Conservation (phyloP, 2,329 filamentous ascomycete genomes). For the Fusarium nygamai region DNA sequence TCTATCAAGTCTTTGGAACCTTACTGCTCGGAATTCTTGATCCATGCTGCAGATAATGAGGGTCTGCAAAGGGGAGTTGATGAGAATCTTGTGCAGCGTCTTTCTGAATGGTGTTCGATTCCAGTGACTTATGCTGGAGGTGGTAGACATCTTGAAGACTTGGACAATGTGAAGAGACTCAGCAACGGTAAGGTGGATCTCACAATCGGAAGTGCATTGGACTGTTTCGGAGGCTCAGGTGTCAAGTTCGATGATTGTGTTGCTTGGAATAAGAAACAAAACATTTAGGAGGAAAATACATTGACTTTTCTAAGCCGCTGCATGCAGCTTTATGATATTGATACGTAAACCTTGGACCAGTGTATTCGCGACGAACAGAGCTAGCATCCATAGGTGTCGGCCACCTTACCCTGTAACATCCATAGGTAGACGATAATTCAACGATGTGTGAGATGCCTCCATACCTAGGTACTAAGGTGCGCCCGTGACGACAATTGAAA, state of each 20-base stretch:
- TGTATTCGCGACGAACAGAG: not conserved
- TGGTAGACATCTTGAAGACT: constrained; percentile 82
- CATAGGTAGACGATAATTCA: not conserved
- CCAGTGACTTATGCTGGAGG: constrained; percentile 97
- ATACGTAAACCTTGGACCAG: not conserved
- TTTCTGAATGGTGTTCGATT: constrained; percentile 88
- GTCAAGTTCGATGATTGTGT: constrained; percentile 92
- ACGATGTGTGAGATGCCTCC: not conserved
- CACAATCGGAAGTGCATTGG: constrained; percentile 94
- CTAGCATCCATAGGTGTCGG: not conserved
- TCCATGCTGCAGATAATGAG: constrained; percentile 97
- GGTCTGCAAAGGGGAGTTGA: constrained; percentile 93
- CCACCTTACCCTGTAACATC: not conserved
- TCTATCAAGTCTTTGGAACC: constrained; percentile 84
- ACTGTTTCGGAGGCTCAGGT: constrained; percentile 91
- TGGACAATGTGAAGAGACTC: constrained; percentile 81
- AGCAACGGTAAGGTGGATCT: constrained; percentile 87
- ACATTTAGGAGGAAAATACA: constrained; percentile 19
- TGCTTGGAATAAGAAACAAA: constrained; percentile 76
- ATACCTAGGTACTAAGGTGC: not conserved
- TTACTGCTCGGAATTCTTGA: constrained; percentile 95
- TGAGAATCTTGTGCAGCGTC: constrained; percentile 77
- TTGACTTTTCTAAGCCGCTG: not conserved
- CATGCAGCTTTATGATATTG: not conserved
- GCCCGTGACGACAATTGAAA: no score